phyloP scores from a whole-genome alignment of 1,139 yeast species.

The Komagataea norvegica region DNA sequence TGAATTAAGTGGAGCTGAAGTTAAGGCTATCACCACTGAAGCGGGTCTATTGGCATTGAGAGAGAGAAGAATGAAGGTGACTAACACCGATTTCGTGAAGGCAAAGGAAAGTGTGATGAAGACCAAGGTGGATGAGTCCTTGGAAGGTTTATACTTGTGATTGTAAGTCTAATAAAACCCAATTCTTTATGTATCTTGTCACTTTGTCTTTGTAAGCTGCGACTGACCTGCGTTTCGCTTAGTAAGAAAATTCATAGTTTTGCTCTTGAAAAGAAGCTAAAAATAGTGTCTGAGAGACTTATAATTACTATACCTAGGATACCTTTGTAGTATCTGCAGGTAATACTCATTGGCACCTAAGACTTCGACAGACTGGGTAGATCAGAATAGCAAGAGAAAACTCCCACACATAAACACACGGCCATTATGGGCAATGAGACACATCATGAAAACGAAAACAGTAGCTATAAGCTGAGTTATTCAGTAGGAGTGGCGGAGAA shows the following conservation, averaged over 20 bases:
- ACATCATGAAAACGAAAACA: not conserved
- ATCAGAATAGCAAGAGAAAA: no score
- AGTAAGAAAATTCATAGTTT: no score
- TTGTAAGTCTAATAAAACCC: not conserved
- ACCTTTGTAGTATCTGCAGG: no score
- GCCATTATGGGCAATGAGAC: conserved; percentile 1
- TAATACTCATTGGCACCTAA: no score
- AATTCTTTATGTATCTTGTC: no score
- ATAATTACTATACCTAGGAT: no score
- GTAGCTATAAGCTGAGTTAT: conserved; percentile 48
- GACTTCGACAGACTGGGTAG: no score
- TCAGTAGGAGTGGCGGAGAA: conserved; percentile 89
- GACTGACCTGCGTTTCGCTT: no score
- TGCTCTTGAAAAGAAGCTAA: no score
- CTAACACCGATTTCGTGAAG: conserved; percentile 87
- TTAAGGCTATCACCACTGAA: conserved; percentile 96
- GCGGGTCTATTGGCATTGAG: conserved; percentile 95
- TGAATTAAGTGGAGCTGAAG: conserved; percentile 96
- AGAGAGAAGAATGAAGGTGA: conserved; percentile 98
- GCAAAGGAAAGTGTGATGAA: conserved; percentile 97
- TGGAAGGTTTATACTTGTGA: conserved; percentile 89
- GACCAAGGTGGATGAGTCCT: conserved; percentile 94
- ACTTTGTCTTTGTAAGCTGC: no score
- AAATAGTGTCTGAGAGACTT: no score
- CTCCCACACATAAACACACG: not conserved